phyloP scores from a whole-genome alignment of 2,329 filamentous ascomycete species.

The Hypoxylon sp. region DNA sequence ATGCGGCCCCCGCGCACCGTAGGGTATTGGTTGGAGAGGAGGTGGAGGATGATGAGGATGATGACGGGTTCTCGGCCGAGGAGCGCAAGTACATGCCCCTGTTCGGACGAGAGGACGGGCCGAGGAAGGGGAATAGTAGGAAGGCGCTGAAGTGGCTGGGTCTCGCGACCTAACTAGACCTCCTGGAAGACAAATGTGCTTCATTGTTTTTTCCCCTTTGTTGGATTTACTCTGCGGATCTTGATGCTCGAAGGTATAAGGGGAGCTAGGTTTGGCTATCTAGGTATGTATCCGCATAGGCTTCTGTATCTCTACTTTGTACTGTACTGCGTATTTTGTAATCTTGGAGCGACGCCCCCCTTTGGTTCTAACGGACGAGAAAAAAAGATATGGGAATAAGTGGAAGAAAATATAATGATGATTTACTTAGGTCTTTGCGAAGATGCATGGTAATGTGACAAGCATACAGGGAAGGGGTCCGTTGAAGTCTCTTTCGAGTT shows the following conservation, averaged over 20 bases:
- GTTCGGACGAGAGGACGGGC: conserved; percentile 53
- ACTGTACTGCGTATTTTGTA: not conserved
- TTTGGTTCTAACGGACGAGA: not conserved
- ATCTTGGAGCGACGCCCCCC: not conserved
- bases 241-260: not conserved
- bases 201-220: not conserved
- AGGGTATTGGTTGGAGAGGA: conserved; percentile 46
- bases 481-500: not conserved
- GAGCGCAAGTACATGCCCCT: conserved; percentile 66
- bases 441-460: not conserved
- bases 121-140: conserved; percentile 57
- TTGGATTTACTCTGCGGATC: not conserved
- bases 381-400: not conserved
- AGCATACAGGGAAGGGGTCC: not conserved
- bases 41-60: conserved; percentile 51
- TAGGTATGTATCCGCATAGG: not conserved
- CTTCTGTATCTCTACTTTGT: not conserved
- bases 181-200: not conserved
- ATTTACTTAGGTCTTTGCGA: not conserved
- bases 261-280: not conserved
- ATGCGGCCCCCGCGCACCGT: conserved; percentile 13
- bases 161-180: conserved; percentile 49
- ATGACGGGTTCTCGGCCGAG: conserved; percentile 60
- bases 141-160: conserved; percentile 68
- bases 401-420: not conserved